Percentiles rank a stretch among this genome's conserved stretches.
These are phyloP conservation scores for Viridothelium virens DNA, from an alignment of 495 filamentous ascomycete species.

Conservation along the genomic window DNA sequence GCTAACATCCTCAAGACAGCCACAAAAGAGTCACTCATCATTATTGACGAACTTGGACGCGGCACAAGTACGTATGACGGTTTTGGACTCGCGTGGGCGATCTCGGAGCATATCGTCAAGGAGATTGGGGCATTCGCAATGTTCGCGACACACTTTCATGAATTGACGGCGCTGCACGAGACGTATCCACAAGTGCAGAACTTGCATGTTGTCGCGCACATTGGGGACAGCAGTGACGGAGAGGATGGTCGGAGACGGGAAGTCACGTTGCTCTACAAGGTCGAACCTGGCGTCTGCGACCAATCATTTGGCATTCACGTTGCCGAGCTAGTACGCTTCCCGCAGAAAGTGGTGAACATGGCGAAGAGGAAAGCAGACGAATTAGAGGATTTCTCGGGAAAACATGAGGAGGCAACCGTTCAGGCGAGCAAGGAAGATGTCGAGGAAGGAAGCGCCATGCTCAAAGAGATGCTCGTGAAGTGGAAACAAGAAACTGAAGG, in stretches of 20 bases:
- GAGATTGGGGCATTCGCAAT: constrained; percentile 89
- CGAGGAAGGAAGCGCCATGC: constrained; percentile 75
- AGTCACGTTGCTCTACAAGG: constrained; percentile 93
- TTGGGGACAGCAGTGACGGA: constrained; percentile 47
- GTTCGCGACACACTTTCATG: constrained; percentile 98
- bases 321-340: constrained; percentile 95
- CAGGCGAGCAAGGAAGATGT: constrained; percentile 73
- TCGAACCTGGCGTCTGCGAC: constrained; percentile 90
- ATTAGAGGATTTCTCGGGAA: constrained; percentile 87
- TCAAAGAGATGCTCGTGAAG: constrained; percentile 75
- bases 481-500: constrained; percentile 81
- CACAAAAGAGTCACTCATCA: constrained; percentile 87
- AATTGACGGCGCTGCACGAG: constrained; percentile 83
- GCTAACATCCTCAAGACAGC: constrained; percentile 97
- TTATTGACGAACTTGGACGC: constrained; percentile 97
- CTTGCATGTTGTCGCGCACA: constrained; percentile 91
- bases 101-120: constrained; percentile 92
- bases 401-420: constrained; percentile 51
- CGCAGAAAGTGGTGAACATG: constrained; percentile 95
- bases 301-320: constrained; percentile 98
- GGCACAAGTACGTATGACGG: constrained; percentile 98
- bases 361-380: constrained; percentile 97
- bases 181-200: constrained; percentile 82
- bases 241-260: constrained; percentile 56
- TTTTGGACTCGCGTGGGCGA: constrained; percentile 96